phyloP scores from a whole-genome alignment of 495 filamentous ascomycete genomes.

The Filosporella fistucella region DNA sequence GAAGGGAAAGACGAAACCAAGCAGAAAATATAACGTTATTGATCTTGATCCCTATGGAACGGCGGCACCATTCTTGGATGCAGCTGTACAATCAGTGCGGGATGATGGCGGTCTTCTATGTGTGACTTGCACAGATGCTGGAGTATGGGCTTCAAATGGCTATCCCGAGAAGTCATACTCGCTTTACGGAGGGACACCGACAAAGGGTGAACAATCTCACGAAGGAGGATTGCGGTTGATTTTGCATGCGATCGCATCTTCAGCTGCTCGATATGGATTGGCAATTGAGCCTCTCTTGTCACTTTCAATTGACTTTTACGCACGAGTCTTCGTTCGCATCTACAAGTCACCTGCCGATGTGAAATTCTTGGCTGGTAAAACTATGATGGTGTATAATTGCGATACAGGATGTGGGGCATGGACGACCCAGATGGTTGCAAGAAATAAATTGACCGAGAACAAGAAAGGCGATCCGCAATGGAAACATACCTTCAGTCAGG shows the following conservation, averaged over 20 bases:
- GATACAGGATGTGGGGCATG: slow-evolving; percentile 86
- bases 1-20: slow-evolving; percentile 21
- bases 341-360: slow-evolving; percentile 73
- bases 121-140: slow-evolving; percentile 94
- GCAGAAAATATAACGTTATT: slow-evolving; percentile 77
- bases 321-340: slow-evolving; percentile 84
- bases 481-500: slow-evolving; percentile 69
- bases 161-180: slow-evolving; percentile 91
- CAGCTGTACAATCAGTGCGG: slow-evolving; percentile 75
- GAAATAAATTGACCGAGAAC: slow-evolving; percentile 54
- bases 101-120: slow-evolving; percentile 86
- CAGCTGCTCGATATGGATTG: slow-evolving; percentile 82
- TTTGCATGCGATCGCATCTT: slow-evolving; percentile 68
- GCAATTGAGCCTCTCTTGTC: slow-evolving; percentile 89
- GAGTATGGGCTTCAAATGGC: slow-evolving; percentile 86
- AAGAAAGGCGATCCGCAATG: slow-evolving; percentile 67
- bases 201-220: slow-evolving; percentile 79
- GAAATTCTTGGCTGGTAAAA: slow-evolving; percentile 84
- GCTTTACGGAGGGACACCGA: slow-evolving; percentile 82
- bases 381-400: slow-evolving; percentile 90
- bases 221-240: slow-evolving; percentile 88
- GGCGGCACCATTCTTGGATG: slow-evolving; percentile 85
- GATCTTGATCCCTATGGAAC: slow-evolving; percentile 96
- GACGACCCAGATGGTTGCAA: slow-evolving; percentile 69
- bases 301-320: slow-evolving; percentile 92